Evolutionary conservation across 2,329 filamentous ascomycete genomes (phyloP).

Genomic region (Aspergillus fumigatus): DNA sequence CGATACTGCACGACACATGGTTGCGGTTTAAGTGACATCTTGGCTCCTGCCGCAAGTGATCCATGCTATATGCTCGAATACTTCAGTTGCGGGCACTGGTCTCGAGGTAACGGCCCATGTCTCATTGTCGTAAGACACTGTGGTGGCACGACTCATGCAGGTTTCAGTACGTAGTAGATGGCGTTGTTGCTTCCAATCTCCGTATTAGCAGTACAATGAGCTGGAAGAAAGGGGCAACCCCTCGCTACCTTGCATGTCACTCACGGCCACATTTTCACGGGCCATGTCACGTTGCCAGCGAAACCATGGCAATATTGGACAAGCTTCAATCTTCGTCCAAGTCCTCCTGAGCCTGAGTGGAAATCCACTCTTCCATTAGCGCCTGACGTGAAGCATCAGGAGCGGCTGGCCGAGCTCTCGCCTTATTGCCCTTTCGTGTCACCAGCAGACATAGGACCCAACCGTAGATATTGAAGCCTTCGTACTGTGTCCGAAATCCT

Average conservation of each 20-base stretch:
- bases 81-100: background rate
- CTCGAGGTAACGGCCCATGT: background rate
- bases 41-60: background rate
- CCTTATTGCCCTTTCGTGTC: conserved; percentile 59
- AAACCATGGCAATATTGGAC: background rate
- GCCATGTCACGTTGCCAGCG: background rate
- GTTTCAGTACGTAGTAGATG: background rate
- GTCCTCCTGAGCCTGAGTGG: conserved; percentile 57
- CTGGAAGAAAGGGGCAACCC: background rate
- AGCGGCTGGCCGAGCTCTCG: conserved; percentile 28
- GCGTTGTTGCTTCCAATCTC: background rate
- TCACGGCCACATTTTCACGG: background rate
- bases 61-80: background rate
- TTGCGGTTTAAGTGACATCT: background rate
- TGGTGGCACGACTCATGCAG: background rate
- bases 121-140: background rate
- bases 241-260: background rate
- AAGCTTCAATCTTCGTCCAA: conserved; percentile 33
- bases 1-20: background rate
- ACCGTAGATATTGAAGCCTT: conserved; percentile 94
- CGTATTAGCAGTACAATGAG: background rate
- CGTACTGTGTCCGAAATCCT: conserved; percentile 78
- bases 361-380: conserved; percentile 83
- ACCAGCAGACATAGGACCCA: conserved; percentile 88
- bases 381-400: conserved; percentile 54